Evolutionary conservation across 2,329 filamentous ascomycete genomes (phyloP), one percentile per base, ranked within the genome.

Genomic region (Pestalotiopsis sp.): DNA sequence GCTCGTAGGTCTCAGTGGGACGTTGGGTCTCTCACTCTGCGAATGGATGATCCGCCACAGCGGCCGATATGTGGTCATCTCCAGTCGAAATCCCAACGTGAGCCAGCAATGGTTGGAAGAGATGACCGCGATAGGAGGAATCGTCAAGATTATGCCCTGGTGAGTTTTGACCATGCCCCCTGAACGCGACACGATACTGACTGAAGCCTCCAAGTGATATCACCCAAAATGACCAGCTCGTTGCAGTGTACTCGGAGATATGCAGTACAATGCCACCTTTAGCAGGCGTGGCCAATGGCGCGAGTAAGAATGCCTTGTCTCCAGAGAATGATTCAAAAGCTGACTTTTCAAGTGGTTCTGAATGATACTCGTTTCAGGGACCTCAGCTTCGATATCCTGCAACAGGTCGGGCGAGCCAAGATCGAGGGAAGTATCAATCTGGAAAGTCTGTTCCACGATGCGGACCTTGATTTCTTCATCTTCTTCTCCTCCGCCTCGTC

Each of bases 281-380:
- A 31, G 77, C 70, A 0, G 82, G 83, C 23, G 76, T 83, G 6
- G 72, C 72, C 1, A 74, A 82, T 27, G 82, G 77, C 1, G 81
- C 82, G 17, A 36, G 31, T 36, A 36, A 36, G 31, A 36, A 9
- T 36, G 7, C 79, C 81, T 78, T 31, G 77, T 83, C 2, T 72
- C 82, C 0, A 27, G 71, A 12, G 79, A n/a, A 13, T 25, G 23
- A 45, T 49, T 27, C 27, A 56, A 0, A 68, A 73, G 11, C 74
- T 76, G 72, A 62, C 69, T 2, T 52, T 75, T 1, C 70, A 76
- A 13, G 66, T 68, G 9, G 71, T 75, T 0, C 27, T 78, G 0
- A 65, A 68, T 2, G 31, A 36, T 36, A 36, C 31, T 36, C 31
- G 31, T 3, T 36, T 36, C 7, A 36, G 31, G 7, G 31, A 36